Percentiles rank a stretch among this genome's conserved stretches.
Conservation (phyloP, 1,284 basidiomycete genomes). For the Salmacisia buchloeana region DNA sequence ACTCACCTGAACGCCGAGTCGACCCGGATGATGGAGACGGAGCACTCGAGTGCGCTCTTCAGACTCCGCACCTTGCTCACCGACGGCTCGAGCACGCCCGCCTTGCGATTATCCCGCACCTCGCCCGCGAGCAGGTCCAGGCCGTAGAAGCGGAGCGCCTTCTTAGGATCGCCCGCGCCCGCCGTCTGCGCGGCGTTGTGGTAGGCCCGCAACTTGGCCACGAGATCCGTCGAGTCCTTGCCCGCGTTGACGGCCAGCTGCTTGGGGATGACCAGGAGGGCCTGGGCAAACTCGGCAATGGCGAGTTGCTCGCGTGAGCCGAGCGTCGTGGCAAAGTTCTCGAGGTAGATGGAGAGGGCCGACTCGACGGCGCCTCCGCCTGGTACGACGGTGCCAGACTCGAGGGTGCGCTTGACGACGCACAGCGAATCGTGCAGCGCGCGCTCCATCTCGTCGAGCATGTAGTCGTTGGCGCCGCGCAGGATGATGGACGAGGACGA, state of each 20-base stretch:
- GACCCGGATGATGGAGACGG: conserved; percentile 2
- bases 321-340: conserved; percentile 93
- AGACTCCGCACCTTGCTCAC: conserved; percentile 93
- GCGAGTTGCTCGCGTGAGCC: conserved; percentile 97
- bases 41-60: conserved; percentile 81
- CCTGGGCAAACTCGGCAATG: conserved; percentile 93
- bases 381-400: conserved; percentile 91
- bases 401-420: conserved; percentile 92
- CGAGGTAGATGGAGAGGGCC: conserved; percentile 92
- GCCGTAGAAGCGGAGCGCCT: conserved; percentile 86
- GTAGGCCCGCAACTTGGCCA: conserved; percentile 92
- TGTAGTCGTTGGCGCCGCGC: conserved; percentile 96
- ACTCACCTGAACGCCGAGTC: conserved; percentile 8
- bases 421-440: conserved; percentile 90
- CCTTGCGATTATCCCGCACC: conserved; percentile 87
- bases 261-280: conserved; percentile 91
- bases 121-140: conserved; percentile 90
- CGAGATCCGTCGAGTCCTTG: conserved; percentile 95
- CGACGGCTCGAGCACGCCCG: conserved; percentile 92
- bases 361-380: conserved; percentile 97
- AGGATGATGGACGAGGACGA: conserved; percentile 87
- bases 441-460: conserved; percentile 99
- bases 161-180: conserved; percentile 86
- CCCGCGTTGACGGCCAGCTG: conserved; percentile 95
- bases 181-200: conserved; percentile 90